A percentile compares a stretch with the other conserved stretches of the same genome.
Evolutionary conservation across 306 rosid species (phyloP).

Genomic region (Medicago lupulina): DNA sequence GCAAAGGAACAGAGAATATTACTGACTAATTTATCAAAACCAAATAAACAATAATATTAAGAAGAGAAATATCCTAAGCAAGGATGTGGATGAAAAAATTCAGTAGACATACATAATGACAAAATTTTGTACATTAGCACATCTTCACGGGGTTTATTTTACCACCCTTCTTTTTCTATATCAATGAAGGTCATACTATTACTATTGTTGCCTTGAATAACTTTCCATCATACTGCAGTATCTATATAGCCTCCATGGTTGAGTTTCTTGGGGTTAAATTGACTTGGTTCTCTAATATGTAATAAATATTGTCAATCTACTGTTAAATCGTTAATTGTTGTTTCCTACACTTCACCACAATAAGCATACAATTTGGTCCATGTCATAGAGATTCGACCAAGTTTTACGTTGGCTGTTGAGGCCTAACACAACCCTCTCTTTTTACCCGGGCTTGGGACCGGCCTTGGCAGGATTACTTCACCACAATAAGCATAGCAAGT

Average conservation of each 20-base stretch:
- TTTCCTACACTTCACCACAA: too few species aligned
- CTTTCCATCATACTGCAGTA: constrained; percentile 23
- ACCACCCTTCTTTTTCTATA: constrained; percentile 16
- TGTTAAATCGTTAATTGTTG: too few species aligned
- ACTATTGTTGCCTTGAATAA: neutral
- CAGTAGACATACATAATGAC: constrained; percentile 17
- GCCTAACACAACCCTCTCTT: too few species aligned
- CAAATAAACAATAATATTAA: constrained; percentile 7
- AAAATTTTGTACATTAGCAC: constrained; percentile 25
- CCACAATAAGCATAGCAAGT: constrained; percentile 15
- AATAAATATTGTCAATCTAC: too few species aligned
- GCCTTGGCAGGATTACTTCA: too few species aligned
- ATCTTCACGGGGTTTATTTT: neutral
- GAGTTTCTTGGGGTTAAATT: too few species aligned
- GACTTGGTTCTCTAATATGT: constrained; percentile 5
- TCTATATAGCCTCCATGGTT: neutral
- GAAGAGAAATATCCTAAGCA: constrained; percentile 15
- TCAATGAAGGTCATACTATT: constrained; percentile 15
- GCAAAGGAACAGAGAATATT: constrained; percentile 44
- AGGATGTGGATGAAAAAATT: constrained; percentile 23
- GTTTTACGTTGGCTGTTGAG: too few species aligned
- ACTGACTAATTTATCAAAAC: constrained; percentile 38
- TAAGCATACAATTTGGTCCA: too few species aligned
- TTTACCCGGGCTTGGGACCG: too few species aligned
- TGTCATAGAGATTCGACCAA: too few species aligned